A percentile compares a stretch with the other conserved stretches of the same genome.
phyloP scores from a whole-genome alignment of 176 grass and related monocot genomes.

The Lolium perenne region DNA sequence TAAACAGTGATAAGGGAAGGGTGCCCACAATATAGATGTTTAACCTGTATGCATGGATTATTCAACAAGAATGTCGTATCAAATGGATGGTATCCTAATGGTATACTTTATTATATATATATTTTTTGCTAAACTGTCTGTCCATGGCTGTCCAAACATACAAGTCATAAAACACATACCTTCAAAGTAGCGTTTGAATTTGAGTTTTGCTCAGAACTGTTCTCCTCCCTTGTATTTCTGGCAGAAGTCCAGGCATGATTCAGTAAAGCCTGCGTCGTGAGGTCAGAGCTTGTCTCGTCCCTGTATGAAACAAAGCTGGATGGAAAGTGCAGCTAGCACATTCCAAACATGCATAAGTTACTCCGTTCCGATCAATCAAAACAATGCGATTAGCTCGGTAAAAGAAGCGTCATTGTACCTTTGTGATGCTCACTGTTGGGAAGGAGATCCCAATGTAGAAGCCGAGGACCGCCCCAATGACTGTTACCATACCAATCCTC shows the following conservation, averaged over 20 bases:
- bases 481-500: constrained; percentile 66
- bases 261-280: constrained; percentile 68
- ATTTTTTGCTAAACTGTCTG: neutral
- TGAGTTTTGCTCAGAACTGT: constrained; percentile 38
- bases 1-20: neutral
- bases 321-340: constrained; percentile 80
- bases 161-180: constrained; percentile 37
- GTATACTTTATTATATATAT: neutral
- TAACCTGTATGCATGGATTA: neutral
- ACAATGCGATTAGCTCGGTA: neutral
- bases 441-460: constrained; percentile 84
- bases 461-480: constrained; percentile 66
- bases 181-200: constrained; percentile 57
- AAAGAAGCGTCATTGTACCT: constrained; percentile 38
- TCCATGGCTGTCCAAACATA: neutral
- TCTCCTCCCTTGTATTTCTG: constrained; percentile 54
- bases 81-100: constrained; percentile 14
- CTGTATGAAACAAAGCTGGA: constrained; percentile 63
- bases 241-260: constrained; percentile 74
- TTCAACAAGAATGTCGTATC: neutral
- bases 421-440: constrained; percentile 71
- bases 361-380: neutral
- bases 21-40: neutral
- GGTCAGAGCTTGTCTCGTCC: constrained; percentile 68
- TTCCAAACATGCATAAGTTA: constrained; percentile 42